Base-by-base conservation (phyloP, 1,284 basidiomycete genomes). In the Leccinum olivaceoglutinosum region DNA sequence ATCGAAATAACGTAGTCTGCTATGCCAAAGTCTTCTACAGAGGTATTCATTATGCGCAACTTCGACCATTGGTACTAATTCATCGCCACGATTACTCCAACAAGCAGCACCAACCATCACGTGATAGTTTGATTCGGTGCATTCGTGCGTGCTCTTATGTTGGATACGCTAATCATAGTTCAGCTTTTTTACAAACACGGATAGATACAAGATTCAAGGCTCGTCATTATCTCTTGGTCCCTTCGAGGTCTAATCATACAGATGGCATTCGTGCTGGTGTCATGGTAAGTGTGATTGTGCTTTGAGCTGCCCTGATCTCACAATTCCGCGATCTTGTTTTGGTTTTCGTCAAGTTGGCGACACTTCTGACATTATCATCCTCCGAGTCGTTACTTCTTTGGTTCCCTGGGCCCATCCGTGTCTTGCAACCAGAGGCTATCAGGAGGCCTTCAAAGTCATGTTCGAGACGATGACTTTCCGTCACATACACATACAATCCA, bases 341-440 rank as follows among this genome's bases (percentile, higher is more conserved):
- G 96, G 97, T 71, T 99, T 99, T 82, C 96, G 96, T 71, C 97
- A 99, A 85, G 96, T 98, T 68, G 96, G 29, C 29, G 29, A 29
- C 29, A 29, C 29, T 29, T 29, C 29, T 29, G 29, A 29, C 29
- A 29, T 29, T 29, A 29, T 29, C 29, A 29, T 29, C 29, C 29
- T 29, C 29, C 29, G 96, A 67, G 96, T 60, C 91, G 92, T 69
- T 94, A 94, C 81, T 83, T 98, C 66, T 89, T 95, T 68, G 96
- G 89, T 60, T 83, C 91, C 12, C 79, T 98, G 54, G 87, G 92
- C 66, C 84, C 89, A 2, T 80, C 85, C 34, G 76, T 82, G 76
- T 74, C 76, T 62, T 85, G 84, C 73, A 91, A 95, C 76, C 82
- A 79, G 34, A 77, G 77, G 95, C 51, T 86, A 88, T 62, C 82